Percentiles rank a stretch among this genome's conserved stretches.
phyloP scores from a whole-genome alignment of 176 grass and related monocot species.

The Eragrostis nindensis region DNA sequence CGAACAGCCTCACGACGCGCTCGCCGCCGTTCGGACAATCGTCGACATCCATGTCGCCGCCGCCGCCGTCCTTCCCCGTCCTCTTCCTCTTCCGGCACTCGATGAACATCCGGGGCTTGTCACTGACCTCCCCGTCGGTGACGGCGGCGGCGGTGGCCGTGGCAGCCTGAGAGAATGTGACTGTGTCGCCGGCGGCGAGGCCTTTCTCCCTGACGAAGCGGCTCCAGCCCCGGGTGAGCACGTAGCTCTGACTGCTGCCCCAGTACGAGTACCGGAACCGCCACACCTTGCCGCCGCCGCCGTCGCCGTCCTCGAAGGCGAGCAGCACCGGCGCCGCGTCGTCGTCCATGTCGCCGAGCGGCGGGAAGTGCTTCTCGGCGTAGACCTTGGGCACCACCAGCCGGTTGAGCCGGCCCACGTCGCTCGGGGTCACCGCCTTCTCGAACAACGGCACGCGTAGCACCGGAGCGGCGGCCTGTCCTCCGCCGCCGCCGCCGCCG shows the following conservation, averaged over 20 bases:
- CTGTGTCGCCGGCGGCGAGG: constrained; percentile 40
- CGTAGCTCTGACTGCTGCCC: constrained; percentile 96
- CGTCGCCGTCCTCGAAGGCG: constrained; percentile 59
- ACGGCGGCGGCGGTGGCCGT: not conserved
- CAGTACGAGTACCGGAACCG: constrained; percentile 79
- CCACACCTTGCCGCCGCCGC: constrained; percentile 64
- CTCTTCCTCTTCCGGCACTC: constrained; percentile 19
- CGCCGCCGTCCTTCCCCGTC: not conserved
- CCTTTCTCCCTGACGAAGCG: constrained; percentile 91
- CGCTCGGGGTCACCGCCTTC: constrained; percentile 74
- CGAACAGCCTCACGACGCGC: constrained; percentile 28
- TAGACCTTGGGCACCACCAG: constrained; percentile 73
- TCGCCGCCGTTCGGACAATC: not conserved
- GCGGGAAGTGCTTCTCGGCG: constrained; percentile 74
- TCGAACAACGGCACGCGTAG: constrained; percentile 44
- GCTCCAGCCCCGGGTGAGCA: constrained; percentile 92
- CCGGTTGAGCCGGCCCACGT: constrained; percentile 75
- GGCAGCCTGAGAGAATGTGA: constrained; percentile 10
- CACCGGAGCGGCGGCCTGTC: no score
- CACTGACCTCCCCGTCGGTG: not conserved
- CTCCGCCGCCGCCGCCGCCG: not conserved
- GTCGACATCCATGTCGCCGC: not conserved
- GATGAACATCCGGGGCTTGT: constrained; percentile 8
- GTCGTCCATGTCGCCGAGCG: constrained; percentile 26
- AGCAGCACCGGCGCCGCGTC: constrained; percentile 54